phyloP scores from a whole-genome alignment of 2,329 filamentous ascomycete genomes.

The Didymella glomerata region DNA sequence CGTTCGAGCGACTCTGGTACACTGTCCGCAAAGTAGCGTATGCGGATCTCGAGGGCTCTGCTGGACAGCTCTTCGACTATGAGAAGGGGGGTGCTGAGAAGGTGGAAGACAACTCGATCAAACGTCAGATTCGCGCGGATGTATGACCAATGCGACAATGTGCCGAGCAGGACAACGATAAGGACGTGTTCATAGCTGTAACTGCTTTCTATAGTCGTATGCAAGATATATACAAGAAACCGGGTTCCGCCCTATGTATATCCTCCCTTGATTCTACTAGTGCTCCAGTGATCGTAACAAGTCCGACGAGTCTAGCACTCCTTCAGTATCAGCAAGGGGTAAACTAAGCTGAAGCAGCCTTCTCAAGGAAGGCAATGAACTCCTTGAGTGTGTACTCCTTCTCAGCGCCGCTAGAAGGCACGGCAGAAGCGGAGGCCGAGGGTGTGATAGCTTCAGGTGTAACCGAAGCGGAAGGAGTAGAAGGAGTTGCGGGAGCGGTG shows the following conservation, averaged over 20 bases:
- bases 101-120: neutral
- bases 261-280: neutral
- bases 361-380: slow-evolving; percentile 16
- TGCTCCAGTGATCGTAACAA: neutral
- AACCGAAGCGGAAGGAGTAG: slow-evolving; percentile 14
- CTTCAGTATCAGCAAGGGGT: too few species aligned
- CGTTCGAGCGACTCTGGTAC: neutral
- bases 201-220: neutral
- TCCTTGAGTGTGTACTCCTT: slow-evolving; percentile 17
- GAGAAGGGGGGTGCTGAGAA: neutral
- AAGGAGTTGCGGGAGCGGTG: slow-evolving; percentile 55
- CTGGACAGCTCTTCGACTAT: neutral
- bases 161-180: neutral
- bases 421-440: neutral
- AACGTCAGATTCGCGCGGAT: neutral
- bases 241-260: neutral
- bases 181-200: neutral
- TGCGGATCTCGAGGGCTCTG: neutral
- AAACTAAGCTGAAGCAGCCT: slow-evolving; percentile 4
- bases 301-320: neutral
- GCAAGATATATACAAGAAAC: neutral
- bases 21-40: neutral
- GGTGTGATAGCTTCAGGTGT: slow-evolving; percentile 9
- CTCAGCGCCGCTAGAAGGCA: neutral
- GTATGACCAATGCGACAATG: neutral